Conservation (phyloP, 192 early-diverging fungal species). For the Hyaloraphidium curvatum region DNA sequence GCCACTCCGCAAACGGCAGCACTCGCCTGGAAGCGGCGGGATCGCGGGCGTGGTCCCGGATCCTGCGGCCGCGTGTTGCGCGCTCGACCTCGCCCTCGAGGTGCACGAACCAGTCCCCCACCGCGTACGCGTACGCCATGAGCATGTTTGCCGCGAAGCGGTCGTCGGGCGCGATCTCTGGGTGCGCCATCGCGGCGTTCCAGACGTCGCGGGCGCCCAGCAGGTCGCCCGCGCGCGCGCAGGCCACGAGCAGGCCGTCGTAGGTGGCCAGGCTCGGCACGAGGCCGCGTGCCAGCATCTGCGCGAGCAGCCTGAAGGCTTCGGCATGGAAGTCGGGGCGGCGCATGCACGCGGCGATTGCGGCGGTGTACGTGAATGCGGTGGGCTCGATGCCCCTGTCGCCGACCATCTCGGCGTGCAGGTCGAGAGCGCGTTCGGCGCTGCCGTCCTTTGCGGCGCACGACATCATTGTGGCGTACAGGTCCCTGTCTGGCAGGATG, state of each 20-base stretch:
- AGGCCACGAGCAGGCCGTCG: constrained; percentile 59
- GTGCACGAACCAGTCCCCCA: not conserved
- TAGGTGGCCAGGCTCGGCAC: constrained; percentile 57
- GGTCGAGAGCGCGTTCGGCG: constrained; percentile 75
- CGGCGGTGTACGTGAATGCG: constrained; percentile 47
- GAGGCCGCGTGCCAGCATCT: constrained; percentile 72
- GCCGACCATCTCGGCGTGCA: constrained; percentile 73
- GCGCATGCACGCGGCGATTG: constrained; percentile 23
- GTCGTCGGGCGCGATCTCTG: not conserved
- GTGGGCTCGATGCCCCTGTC: constrained; percentile 45
- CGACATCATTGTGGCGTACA: constrained; percentile 78
- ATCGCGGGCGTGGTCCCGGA: no score
- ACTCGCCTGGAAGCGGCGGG: no score
- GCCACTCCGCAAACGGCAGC: no score
- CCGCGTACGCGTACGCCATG: not conserved
- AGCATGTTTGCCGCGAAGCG: not conserved
- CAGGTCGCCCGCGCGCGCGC: constrained; percentile 54
- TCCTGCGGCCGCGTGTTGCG: no score
- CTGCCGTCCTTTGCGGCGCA: constrained; percentile 68
- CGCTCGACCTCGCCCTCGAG: no score
- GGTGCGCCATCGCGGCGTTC: constrained; percentile 21
- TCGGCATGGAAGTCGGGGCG: constrained; percentile 69
- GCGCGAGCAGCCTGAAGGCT: constrained; percentile 53
- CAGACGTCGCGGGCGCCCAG: constrained; percentile 41
- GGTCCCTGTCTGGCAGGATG: constrained; percentile 46